A percentile compares a stretch with the other conserved stretches of the same genome.
These are phyloP conservation scores for Gnetum montanum DNA, from an alignment of 75 land plant genomes.

Conservation along the genomic window DNA sequence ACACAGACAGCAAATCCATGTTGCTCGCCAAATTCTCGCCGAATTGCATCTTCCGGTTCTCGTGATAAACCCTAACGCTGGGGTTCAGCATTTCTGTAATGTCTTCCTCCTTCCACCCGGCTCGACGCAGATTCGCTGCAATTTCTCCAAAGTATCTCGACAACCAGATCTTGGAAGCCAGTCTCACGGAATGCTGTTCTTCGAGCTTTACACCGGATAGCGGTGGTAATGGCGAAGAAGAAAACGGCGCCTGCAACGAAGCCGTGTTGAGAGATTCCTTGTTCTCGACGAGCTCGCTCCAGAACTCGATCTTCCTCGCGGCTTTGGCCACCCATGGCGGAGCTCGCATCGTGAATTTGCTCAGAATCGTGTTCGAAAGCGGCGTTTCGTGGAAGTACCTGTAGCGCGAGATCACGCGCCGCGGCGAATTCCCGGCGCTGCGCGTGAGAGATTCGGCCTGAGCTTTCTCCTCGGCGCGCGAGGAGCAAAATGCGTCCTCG, in stretches of 20 bases:
- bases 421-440: constrained; percentile 3
- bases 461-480: constrained; percentile 1
- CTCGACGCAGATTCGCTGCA: constrained; percentile 35
- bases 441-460: constrained; percentile 5
- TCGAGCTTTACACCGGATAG: not conserved
- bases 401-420: constrained; percentile 11
- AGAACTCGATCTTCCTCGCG: constrained; percentile 56
- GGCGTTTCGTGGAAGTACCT: constrained; percentile 15
- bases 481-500: too few relatives aligned
- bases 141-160: constrained; percentile 39
- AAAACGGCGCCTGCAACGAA: constrained; percentile 1
- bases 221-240: too few relatives aligned
- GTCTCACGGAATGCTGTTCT: too few relatives aligned
- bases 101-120: constrained; percentile 59
- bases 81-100: constrained; percentile 23
- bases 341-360: constrained; percentile 13
- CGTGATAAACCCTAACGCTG: constrained; percentile 4
- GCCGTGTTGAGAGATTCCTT: not conserved
- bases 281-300: constrained; percentile 62
- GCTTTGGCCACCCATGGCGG: constrained; percentile 70
- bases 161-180: constrained; percentile 7
- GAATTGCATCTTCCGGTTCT: constrained; percentile 3
- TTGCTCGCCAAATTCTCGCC: constrained; percentile 7
- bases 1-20: constrained; percentile 19
- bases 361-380: constrained; percentile 15